A percentile compares a stretch with the other conserved stretches of the same genome.
phyloP scores from a whole-genome alignment of 371 early-diverging fungal genomes.

The Rhizopus sp. region DNA sequence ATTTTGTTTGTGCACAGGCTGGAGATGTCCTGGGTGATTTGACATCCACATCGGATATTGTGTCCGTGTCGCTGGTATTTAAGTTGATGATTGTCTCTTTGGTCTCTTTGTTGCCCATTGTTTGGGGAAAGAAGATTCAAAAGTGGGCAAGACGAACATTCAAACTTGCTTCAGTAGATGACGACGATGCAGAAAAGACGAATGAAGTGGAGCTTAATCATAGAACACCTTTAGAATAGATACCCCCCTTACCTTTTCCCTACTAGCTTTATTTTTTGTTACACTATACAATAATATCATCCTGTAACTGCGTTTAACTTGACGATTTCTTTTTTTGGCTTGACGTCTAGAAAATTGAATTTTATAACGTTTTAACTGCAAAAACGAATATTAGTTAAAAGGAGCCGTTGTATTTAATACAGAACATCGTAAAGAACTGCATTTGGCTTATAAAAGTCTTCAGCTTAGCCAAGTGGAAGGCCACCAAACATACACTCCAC shows the following conservation, averaged over 20 bases:
- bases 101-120: conserved; percentile 47
- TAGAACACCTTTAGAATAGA: conserved; percentile 8
- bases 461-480: too few relatives aligned
- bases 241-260: not conserved
- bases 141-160: conserved; percentile 18
- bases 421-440: too few relatives aligned
- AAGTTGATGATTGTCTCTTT: conserved; percentile 48
- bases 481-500: too few relatives aligned
- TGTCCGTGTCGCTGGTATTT: conserved; percentile 39
- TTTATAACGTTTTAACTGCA: too few relatives aligned
- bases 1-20: conserved; percentile 51
- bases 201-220: conserved; percentile 9
- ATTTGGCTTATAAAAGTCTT: too few relatives aligned
- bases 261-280: too few relatives aligned
- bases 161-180: conserved; percentile 20
- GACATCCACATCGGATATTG: conserved; percentile 50
- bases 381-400: too few relatives aligned
- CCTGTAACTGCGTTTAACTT: too few relatives aligned
- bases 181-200: conserved; percentile 28
- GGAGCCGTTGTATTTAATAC: too few relatives aligned
- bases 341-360: too few relatives aligned
- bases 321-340: too few relatives aligned
- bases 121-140: conserved; percentile 48
- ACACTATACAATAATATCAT: too few relatives aligned
- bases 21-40: conserved; percentile 49